A percentile compares a stretch with the other conserved stretches of the same genome.
These are phyloP conservation scores for Erigeron philadelphicus DNA, from an alignment of 140 eudicot species.

Conservation along the genomic window DNA sequence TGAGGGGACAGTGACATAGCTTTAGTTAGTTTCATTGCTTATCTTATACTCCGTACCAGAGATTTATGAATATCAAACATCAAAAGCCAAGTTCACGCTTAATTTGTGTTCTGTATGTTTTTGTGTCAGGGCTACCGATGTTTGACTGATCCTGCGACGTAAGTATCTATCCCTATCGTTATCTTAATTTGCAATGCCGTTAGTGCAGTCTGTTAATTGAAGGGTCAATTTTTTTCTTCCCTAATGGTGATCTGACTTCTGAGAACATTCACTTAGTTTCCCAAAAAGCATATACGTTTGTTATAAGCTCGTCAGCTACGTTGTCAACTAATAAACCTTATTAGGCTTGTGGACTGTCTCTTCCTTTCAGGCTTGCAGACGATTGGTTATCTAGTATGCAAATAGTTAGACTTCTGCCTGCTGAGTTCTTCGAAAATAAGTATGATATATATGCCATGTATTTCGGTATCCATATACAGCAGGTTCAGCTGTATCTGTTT, in stretches of 20 bases:
- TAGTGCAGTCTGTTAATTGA: background rate
- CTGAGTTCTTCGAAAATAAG: slow-evolving; percentile 63
- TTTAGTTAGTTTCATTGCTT: background rate
- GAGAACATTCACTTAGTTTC: too few species aligned
- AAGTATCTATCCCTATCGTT: slow-evolving; percentile 30
- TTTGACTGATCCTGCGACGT: slow-evolving; percentile 62
- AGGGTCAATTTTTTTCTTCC: too few species aligned
- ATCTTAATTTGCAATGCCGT: background rate
- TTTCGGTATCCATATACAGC: too few species aligned
- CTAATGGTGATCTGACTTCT: too few species aligned
- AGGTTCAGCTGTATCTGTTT: background rate
- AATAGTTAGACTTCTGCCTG: slow-evolving; percentile 59
- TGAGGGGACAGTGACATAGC: background rate
- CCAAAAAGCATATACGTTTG: too few species aligned
- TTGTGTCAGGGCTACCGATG: slow-evolving; percentile 58
- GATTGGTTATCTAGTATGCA: slow-evolving; percentile 71
- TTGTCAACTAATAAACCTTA: background rate
- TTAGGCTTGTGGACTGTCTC: background rate
- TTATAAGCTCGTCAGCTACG: too few species aligned
- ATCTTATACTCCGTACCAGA: background rate
- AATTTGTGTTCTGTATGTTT: slow-evolving; percentile 13
- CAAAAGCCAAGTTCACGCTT: background rate
- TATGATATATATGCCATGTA: slow-evolving; percentile 25
- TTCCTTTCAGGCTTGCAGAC: slow-evolving; percentile 47
- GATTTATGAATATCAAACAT: background rate